phyloP scores from a whole-genome alignment of 1,139 yeast genomes.

The Suhomyces yuchorum region DNA sequence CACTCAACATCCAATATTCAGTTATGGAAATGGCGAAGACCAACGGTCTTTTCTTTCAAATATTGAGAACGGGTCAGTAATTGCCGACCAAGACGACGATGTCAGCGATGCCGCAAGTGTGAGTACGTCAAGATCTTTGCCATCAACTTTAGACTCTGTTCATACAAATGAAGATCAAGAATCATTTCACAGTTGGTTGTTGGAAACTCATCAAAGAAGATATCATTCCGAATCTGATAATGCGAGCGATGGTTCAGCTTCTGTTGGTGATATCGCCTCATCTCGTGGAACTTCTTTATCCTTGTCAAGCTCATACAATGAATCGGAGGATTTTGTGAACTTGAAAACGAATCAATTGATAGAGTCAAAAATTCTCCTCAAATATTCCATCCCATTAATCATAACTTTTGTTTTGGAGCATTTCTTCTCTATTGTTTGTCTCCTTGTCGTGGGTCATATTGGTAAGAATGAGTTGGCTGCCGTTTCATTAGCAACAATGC shows the following conservation, averaged over 20 bases:
- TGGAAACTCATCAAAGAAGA: constrained; percentile 68
- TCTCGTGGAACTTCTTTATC: constrained; percentile 11
- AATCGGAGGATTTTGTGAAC: constrained; percentile 41
- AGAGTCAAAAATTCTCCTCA: constrained; percentile 52
- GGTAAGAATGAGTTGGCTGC: constrained; percentile 77
- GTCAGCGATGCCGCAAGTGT: constrained; percentile 56
- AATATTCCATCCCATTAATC: constrained; percentile 65
- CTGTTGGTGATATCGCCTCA: constrained; percentile 10
- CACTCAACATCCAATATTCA: constrained; percentile 65
- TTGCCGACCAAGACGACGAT: constrained; percentile 42
- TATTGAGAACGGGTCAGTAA: constrained; percentile 43
- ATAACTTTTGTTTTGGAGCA: constrained; percentile 73
- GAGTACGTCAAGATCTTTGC: constrained; percentile 59
- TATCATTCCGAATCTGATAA: constrained; percentile 31
- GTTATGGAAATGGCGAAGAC: constrained; percentile 62
- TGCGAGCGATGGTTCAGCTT: constrained; percentile 10
- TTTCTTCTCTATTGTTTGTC: constrained; percentile 68
- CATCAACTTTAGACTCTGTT: constrained; percentile 58
- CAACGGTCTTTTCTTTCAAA: constrained; percentile 63
- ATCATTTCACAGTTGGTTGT: constrained; percentile 58
- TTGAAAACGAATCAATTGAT: constrained; percentile 46
- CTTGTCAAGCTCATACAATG: constrained; percentile 17
- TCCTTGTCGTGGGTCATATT: constrained; percentile 71
- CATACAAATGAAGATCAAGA: constrained; percentile 56
- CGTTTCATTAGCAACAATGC: constrained; percentile 86